Percentiles rank a stretch among this genome's conserved stretches.
These are phyloP conservation scores for Setaria italica DNA, from an alignment of 202 grass and related monocot genomes.

Conservation along the genomic window DNA sequence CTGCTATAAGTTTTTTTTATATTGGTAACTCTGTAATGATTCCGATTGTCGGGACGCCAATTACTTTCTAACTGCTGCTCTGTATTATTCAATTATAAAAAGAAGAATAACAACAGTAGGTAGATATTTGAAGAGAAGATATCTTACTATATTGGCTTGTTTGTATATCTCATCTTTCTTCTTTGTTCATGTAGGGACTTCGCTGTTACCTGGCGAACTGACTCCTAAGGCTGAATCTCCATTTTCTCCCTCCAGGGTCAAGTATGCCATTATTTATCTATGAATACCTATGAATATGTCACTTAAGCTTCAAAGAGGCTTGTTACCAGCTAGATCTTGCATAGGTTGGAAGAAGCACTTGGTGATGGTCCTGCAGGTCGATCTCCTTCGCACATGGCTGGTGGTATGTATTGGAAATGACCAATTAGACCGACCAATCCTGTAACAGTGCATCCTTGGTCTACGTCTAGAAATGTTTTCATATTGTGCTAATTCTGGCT, in stretches of 20 bases:
- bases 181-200: constrained; percentile 49
- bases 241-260: constrained; percentile 95
- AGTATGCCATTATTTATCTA: constrained; percentile 58
- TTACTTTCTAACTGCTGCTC: background rate
- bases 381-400: constrained; percentile 72
- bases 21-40: background rate
- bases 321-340: constrained; percentile 44
- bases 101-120: background rate
- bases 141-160: constrained; percentile 31
- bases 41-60: background rate
- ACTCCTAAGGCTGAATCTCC: constrained; percentile 84
- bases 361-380: constrained; percentile 65
- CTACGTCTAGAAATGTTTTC: background rate
- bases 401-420: constrained; percentile 56
- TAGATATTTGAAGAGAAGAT: constrained; percentile 26
- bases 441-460: background rate
- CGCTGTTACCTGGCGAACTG: constrained; percentile 70
- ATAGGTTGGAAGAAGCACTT: constrained; percentile 85
- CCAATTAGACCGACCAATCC: constrained; percentile 12
- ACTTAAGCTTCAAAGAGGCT: constrained; percentile 27
- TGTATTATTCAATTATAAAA: constrained; percentile 3
- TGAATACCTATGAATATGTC: constrained; percentile 27
- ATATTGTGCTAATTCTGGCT: constrained; percentile 34
- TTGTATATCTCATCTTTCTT: constrained; percentile 38
- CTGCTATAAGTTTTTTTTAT: constrained; percentile 15